Conservation (phyloP, 805 yeast genomes). For the Saccharomycopsis oosterbeekiorum region DNA sequence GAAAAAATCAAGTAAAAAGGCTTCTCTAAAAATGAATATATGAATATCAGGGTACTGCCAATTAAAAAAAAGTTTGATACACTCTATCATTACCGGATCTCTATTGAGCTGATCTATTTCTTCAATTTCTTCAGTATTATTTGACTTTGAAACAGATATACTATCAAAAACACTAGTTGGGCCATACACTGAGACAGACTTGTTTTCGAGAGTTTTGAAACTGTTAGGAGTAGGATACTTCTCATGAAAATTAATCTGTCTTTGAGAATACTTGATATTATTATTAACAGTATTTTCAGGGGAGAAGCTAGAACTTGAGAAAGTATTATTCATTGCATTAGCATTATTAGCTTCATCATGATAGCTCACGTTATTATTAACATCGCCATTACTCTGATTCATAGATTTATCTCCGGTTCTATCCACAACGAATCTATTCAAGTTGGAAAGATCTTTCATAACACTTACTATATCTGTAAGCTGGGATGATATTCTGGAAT, state of each 20-base stretch:
- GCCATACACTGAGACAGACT: constrained; percentile 31
- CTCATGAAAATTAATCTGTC: not conserved
- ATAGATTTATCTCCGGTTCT: not conserved
- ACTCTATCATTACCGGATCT: constrained; percentile 24
- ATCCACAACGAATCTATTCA: not conserved
- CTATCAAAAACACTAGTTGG: constrained; percentile 36
- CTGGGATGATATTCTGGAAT: constrained; percentile 1
- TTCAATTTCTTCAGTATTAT: constrained; percentile 5
- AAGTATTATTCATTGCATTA: no score
- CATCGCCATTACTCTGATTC: no score
- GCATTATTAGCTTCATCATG: not conserved
- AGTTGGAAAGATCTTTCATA: constrained; percentile 1
- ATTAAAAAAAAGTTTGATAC: constrained; percentile 31
- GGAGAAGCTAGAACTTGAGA: not conserved
- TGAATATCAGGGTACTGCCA: constrained; percentile 60
- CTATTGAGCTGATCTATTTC: constrained; percentile 26
- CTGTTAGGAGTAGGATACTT: constrained; percentile 1
- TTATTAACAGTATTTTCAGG: not conserved
- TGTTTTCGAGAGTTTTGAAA: constrained; percentile 22
- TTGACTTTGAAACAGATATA: constrained; percentile 17
- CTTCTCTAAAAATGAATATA: constrained; percentile 54
- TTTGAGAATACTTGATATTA: not conserved
- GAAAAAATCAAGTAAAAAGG: constrained; percentile 51
- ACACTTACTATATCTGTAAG: not conserved
- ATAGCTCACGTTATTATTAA: not conserved